Conservation (phyloP, 495 filamentous ascomycete species). For the Daldinia bambusicola region DNA sequence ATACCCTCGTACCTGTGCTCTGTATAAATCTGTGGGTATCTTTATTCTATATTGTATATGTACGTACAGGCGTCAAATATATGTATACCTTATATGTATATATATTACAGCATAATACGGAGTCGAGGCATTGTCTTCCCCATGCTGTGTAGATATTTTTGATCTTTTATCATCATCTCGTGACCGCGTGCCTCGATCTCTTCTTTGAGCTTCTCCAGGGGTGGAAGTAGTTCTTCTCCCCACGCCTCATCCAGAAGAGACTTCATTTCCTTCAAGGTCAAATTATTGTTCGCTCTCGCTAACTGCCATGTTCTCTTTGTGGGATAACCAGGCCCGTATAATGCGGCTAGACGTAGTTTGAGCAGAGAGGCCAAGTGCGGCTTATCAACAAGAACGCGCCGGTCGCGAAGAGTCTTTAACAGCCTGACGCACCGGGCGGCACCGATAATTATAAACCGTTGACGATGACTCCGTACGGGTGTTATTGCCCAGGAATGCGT, state of each 20-base stretch:
- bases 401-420: slow-evolving; percentile 40
- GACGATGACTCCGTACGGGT: background rate
- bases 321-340: slow-evolving; percentile 44
- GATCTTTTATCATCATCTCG: slow-evolving; percentile 14
- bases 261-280: slow-evolving; percentile 45
- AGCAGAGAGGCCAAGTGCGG: slow-evolving; percentile 19
- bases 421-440: slow-evolving; percentile 42
- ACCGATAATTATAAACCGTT: slow-evolving; percentile 24
- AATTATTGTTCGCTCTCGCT: slow-evolving; percentile 34
- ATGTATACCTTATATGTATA: background rate
- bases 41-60: slow-evolving; percentile 24
- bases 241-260: slow-evolving; percentile 47
- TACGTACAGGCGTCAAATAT: background rate
- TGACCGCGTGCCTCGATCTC: slow-evolving; percentile 23
- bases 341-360: slow-evolving; percentile 38
- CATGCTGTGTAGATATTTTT: slow-evolving; percentile 22
- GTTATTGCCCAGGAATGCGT: background rate
- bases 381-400: slow-evolving; percentile 35
- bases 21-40: slow-evolving; percentile 27
- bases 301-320: slow-evolving; percentile 16
- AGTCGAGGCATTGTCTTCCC: slow-evolving; percentile 25
- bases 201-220: slow-evolving; percentile 30
- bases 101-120: slow-evolving; percentile 17
- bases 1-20: slow-evolving; percentile 14
- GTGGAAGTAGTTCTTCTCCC: slow-evolving; percentile 48